Base-by-base conservation (phyloP, 345 rosid genomes). In the Isatis tinctoria region DNA sequence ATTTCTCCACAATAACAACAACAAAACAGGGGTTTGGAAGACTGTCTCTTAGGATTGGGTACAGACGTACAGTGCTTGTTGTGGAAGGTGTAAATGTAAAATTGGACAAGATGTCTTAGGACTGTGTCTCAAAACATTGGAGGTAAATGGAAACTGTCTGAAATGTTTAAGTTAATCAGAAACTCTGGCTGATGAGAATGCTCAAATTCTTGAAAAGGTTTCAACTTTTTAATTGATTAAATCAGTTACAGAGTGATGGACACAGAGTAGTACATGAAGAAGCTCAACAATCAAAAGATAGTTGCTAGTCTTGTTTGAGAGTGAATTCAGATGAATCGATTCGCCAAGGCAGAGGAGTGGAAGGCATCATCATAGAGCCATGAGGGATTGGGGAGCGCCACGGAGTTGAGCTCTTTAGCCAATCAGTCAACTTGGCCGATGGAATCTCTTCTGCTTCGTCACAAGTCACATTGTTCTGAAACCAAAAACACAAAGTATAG, bases 251-350 rank as follows among this genome's bases (percentile, higher is more conserved):
- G 14, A 75, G 73, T 32, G 33, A n/a, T n/a, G n/a, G n/a, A n/a
- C n/a, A n/a, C n/a, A n/a, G n/a, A n/a, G n/a, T n/a, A n/a, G n/a
- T 53, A 60, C 35, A 67, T 58, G 51, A 74, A 53, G 70, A 75
- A 5, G 54, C 10, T 47, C 44, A 44, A 49, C 73, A 67, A 51
- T 28, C 68, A 60, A 33, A 27, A 53, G 43, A 33, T 16, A 44
- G 30, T 12, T 3, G 39, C 69, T 54, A 30, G 72, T 78, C 89
- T 53, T 76, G 69, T 62, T 75, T 73, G 41, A 85, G 82, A 60
- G 60, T 62, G 79, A 81, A 84, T 30, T 83, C 87, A 56, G 74
- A 76, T 26, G 76, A 79, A 61, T 84, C 80, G 16, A 74, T 74
- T 40, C 51, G 65, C 85, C 86, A 79, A 5, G 80, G 65, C 33